Evolutionary conservation across 2,329 filamentous ascomycete genomes (phyloP), one percentile per base, ranked within the genome.

Genomic region (Apiospora rasikravindrae): DNA sequence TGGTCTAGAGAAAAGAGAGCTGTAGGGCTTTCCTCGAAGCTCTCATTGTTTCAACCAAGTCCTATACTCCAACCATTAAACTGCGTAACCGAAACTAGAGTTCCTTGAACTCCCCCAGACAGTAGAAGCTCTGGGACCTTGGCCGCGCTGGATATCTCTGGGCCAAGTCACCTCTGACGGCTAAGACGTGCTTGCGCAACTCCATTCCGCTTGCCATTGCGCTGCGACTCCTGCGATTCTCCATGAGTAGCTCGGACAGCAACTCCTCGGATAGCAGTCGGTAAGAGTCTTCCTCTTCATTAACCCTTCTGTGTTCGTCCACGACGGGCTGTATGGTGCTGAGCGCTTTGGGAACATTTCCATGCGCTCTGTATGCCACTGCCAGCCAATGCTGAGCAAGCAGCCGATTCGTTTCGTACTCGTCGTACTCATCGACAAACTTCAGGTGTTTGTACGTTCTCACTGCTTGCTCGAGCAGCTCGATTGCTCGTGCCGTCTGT

Each of bases 261-360:
- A 57, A 19, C 10, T 71, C 26, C 67, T 71, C 57, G n/a, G 74
- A 72, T 10, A 40, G 5, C 40, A 74, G 29, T 71, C 74, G 70
- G 72, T n/a, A 1, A 29, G 19, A 8, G 57, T 77, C 45, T 2
- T 73, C 66, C 8, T 74, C 70, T 6, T 42, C 51, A 1, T 75
- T 29, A 47, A 64, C 69, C 33, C 33, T 42, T 47, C 73, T 70
- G 53, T 37, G 2, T 7, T 75, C 29, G 10, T 33, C 37, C 19
- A 78, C 76, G 22, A 77, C 74, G 51, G 76, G 71, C 69, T 77
- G 72, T 2, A 79, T 72, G 10, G 78, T 51, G 57, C 72, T 26
- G 2, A 78, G 71, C 8, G 78, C 78, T 14, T 78, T 68, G 40
- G 70, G 61, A 2, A 73, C 24, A 37, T 71, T 76, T n/a, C 73